Base-by-base conservation (phyloP, 2,329 filamentous ascomycete species). In the Verticillium zaregamsianum region DNA sequence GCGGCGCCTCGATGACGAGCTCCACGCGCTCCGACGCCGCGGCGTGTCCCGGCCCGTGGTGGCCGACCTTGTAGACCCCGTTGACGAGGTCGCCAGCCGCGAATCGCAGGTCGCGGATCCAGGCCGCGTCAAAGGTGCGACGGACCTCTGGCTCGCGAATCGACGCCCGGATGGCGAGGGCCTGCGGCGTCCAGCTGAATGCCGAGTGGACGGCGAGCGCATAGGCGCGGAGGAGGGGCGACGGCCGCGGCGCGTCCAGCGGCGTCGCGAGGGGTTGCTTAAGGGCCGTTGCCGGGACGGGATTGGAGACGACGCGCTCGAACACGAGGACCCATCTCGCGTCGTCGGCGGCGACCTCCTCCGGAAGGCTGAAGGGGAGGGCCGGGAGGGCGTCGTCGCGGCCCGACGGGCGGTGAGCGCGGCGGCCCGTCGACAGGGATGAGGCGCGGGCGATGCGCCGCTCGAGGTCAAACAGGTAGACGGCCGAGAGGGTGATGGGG, bases 141-240 rank as follows among this genome's bases (percentile, higher is more conserved):
- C 59, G 63, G 32, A 62, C 63, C 2, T 62, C 60, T 8, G 59
- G 57, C 20, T 71, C 67, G 3, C 64, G 58, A 17, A 72, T 59
- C 17, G 70, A 58, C 14, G 63, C 52, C 35, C 70, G 66, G 39
- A 76, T 70, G 2, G 71, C 23, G 4, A 71, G 63, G 5, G 72
- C 72, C 62, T 73, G 71, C 2, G 74, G 74, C 3, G 72, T 73
- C 66, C 68, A 69, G 58, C 66, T 66, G 56, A 76, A 76, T 2
- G 73, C 71, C 17, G 63, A 59, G 62, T 74, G 72, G 2, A 70
- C 67, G 12, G 66, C 69, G 12, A 68, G 69, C 5, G 69, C 57
- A 61, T 74, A 76, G 1, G 56, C 60, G 14, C 62, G 68, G 3
- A 74, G 60, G 23, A 74, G 58, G 0, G 59, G 45, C 1, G 71